Evolutionary conservation across 1,284 basidiomycete genomes (phyloP).

Genomic region (Sporisorium graminicola): DNA sequence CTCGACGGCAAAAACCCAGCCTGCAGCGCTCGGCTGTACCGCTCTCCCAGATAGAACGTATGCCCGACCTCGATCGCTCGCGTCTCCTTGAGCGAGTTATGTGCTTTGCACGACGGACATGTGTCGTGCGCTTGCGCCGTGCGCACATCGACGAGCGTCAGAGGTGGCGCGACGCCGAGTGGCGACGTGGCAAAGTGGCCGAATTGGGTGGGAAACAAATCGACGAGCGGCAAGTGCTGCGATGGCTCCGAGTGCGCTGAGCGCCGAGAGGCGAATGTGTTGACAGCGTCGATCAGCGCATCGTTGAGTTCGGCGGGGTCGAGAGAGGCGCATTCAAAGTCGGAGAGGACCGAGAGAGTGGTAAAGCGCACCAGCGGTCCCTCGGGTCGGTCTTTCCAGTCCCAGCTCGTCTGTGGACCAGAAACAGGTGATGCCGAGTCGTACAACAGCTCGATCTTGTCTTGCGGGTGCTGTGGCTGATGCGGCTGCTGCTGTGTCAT

Average conservation of each 20-base stretch:
- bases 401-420: slow-evolving; percentile 32
- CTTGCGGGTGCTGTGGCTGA: neutral
- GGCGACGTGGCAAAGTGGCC: slow-evolving; percentile 5
- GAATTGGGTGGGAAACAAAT: slow-evolving; percentile 54
- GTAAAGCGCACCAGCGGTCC: slow-evolving; percentile 57
- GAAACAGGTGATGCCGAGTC: slow-evolving; percentile 16
- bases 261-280: slow-evolving; percentile 28
- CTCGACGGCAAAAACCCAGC: slow-evolving; percentile 38
- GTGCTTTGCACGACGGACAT: slow-evolving; percentile 53
- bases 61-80: slow-evolving; percentile 70
- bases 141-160: slow-evolving; percentile 43
- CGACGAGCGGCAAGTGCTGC: slow-evolving; percentile 16
- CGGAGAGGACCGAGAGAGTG: slow-evolving; percentile 36
- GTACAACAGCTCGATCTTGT: slow-evolving; percentile 28
- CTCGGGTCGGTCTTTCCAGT: slow-evolving; percentile 60
- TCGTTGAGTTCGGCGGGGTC: slow-evolving; percentile 50
- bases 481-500: neutral
- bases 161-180: slow-evolving; percentile 13
- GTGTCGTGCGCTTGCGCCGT: slow-evolving; percentile 51
- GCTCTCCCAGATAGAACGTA: slow-evolving; percentile 69
- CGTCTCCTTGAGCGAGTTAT: slow-evolving; percentile 39
- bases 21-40: slow-evolving; percentile 66
- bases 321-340: slow-evolving; percentile 52
- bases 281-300: slow-evolving; percentile 36
- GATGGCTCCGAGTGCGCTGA: neutral